These are phyloP conservation scores for Gleditsia sinensis DNA, from an alignment of 306 rosid species.

Conservation along the genomic window DNA sequence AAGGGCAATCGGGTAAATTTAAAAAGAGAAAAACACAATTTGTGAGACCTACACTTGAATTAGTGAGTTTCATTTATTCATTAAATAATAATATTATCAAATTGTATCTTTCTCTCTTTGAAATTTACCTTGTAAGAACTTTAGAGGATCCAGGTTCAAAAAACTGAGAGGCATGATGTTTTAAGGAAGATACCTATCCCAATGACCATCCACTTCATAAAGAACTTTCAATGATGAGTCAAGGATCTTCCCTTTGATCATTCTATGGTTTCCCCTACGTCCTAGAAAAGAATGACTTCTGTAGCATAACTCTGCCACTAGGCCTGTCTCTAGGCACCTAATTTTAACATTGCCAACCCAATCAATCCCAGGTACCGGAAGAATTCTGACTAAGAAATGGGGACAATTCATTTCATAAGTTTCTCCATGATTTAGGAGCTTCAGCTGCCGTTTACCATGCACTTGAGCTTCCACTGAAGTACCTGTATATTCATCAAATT, in stretches of 20 bases:
- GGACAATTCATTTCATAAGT: conserved; percentile 86
- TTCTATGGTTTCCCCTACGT: conserved; percentile 60
- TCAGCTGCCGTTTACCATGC: conserved; percentile 65
- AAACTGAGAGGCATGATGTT: too few species aligned
- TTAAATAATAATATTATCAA: too few species aligned
- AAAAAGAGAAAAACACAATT: too few species aligned
- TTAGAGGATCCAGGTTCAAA: too few species aligned
- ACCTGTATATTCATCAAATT: conserved; percentile 64
- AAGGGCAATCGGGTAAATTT: too few species aligned
- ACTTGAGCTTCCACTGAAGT: conserved; percentile 73
- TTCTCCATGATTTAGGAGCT: conserved; percentile 77
- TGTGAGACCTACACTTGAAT: too few species aligned
- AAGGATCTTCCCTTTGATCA: conserved; percentile 70
- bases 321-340: conserved; percentile 61
- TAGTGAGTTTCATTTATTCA: too few species aligned
- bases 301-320: conserved; percentile 68
- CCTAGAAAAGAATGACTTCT: conserved; percentile 63
- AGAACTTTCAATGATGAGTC: conserved; percentile 56
- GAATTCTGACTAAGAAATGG: conserved; percentile 56
- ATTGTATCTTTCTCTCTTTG: too few species aligned
- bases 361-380: conserved; percentile 62
- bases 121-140: too few species aligned
- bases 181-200: conserved; percentile 72
- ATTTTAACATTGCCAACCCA: conserved; percentile 73
- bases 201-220: conserved; percentile 82